Evolutionary conservation across 1,284 basidiomycete genomes (phyloP).

Genomic region (Schizopora paradoxa): DNA sequence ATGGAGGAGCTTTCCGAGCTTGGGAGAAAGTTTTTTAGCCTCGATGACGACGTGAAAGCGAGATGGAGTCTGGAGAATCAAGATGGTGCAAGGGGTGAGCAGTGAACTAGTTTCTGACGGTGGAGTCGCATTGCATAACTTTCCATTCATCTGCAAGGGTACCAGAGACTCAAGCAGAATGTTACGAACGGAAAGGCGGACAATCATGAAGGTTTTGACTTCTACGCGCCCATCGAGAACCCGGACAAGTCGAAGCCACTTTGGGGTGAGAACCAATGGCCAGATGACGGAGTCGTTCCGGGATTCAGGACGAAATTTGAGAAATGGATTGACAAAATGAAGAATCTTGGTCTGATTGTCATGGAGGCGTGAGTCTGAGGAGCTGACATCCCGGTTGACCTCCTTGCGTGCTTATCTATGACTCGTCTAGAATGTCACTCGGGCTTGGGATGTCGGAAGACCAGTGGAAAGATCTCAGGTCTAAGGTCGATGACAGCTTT

Average conservation of each 20-base stretch:
- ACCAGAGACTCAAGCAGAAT: slow-evolving; percentile 71
- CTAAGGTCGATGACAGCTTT: slow-evolving; percentile 73
- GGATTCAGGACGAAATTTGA: slow-evolving; percentile 59
- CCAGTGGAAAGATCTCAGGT: slow-evolving; percentile 64
- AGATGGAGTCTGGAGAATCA: slow-evolving; percentile 56
- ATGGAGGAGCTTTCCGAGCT: slow-evolving; percentile 60
- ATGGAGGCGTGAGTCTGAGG: slow-evolving; percentile 75
- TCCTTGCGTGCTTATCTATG: slow-evolving; percentile 1
- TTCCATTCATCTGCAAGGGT: slow-evolving; percentile 41
- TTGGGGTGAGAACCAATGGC: slow-evolving; percentile 85
- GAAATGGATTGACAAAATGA: slow-evolving; percentile 79
- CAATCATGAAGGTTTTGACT: slow-evolving; percentile 80
- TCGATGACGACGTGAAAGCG: slow-evolving; percentile 71
- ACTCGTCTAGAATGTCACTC: slow-evolving; percentile 58
- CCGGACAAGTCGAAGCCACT: slow-evolving; percentile 66
- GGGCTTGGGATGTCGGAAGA: slow-evolving; percentile 67
- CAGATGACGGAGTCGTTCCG: slow-evolving; percentile 36
- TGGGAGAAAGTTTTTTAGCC: slow-evolving; percentile 65
- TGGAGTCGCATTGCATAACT: not conserved
- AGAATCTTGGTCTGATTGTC: slow-evolving; percentile 63
- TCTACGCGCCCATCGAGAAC: slow-evolving; percentile 66
- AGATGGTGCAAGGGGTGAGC: slow-evolving; percentile 69
- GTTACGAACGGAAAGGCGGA: slow-evolving; percentile 81
- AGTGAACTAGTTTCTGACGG: not conserved
- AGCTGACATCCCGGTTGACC: too few species aligned